Conservation (phyloP, 1,139 yeast genomes). For the Pneumocystis carinii region DNA sequence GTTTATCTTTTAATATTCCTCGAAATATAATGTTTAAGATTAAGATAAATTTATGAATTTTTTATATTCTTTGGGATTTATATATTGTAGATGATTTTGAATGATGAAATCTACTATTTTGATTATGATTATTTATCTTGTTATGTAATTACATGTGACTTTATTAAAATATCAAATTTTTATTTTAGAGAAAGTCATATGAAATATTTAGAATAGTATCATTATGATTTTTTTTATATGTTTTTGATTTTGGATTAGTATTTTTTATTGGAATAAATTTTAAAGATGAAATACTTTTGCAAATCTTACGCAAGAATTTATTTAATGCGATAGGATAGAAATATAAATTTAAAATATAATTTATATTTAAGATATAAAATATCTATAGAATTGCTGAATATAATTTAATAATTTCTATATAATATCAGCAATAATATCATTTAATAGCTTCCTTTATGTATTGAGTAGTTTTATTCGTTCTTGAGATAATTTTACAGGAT, state of each 20-base stretch:
- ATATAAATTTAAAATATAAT: not conserved
- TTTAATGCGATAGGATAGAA: not conserved
- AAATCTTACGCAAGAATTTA: not conserved
- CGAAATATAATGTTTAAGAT: not conserved
- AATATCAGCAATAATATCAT: not conserved
- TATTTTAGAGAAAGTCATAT: not conserved
- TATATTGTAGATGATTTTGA: not conserved
- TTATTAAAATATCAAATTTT: not conserved
- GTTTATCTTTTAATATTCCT: not conserved
- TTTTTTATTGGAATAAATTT: not conserved
- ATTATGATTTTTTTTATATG: not conserved
- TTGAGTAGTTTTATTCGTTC: not conserved
- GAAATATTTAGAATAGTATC: not conserved
- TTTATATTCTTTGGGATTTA: not conserved
- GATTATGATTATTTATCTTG: not conserved
- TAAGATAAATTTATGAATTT: not conserved
- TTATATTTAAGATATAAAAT: not conserved
- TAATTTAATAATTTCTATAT: not conserved
- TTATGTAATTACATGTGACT: not conserved
- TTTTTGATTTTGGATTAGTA: not conserved
- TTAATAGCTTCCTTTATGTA: not conserved
- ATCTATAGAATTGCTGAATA: not conserved
- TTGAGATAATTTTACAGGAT: not conserved
- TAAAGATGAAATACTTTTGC: not conserved
- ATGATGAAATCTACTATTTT: not conserved